Evolutionary conservation across 2,329 filamentous ascomycete genomes (phyloP), one percentile per base, ranked within the genome.

Genomic region (Fusarium sp.): DNA sequence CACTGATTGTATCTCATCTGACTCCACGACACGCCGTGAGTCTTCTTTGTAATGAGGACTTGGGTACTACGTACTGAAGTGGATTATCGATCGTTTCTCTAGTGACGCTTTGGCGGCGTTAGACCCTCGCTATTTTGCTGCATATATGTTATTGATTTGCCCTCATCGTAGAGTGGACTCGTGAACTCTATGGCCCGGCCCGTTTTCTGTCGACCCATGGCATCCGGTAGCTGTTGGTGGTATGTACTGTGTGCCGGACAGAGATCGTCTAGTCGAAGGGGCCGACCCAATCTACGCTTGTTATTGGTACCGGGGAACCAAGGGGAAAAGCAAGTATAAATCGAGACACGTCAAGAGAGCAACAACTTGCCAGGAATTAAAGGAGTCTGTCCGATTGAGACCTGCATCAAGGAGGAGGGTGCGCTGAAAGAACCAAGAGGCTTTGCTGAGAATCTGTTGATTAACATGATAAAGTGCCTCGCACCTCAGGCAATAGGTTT

Each of bases 161-260:
- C 18, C 33, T 23, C 44, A n/a, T 54, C 33, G 16, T 46, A 44
- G 44, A 70, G 71, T 72, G 69, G 71, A 40, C 33, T 58, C 67
- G 56, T 59, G 65, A 72, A 72, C 71, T 70, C 50, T 64, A 75
- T 72, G 74, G 74, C 65, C 68, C 71, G 72, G 72, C 65, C 72
- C 74, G 72, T 74, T 76, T 72, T 54, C 72, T 75, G 46, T 73
- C 46, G 28, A 61, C 57, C 73, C 62, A 67, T 64, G 67, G 47
- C 68, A 70, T 49, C 60, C 53, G 44, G 67, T 64, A 58, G 63
- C 54, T 58, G 64, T 56, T 64, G 57, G 53, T 43, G 62, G n/a
- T 49, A 40, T 49, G 30, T 49, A 40, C 57, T 40, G 53, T 76
- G 25, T 28, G n/a, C 21, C 11, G 25, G 40, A 46, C 12, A 18